phyloP scores from a whole-genome alignment of 306 rosid species.

The Sphenostylis stenocarpa region DNA sequence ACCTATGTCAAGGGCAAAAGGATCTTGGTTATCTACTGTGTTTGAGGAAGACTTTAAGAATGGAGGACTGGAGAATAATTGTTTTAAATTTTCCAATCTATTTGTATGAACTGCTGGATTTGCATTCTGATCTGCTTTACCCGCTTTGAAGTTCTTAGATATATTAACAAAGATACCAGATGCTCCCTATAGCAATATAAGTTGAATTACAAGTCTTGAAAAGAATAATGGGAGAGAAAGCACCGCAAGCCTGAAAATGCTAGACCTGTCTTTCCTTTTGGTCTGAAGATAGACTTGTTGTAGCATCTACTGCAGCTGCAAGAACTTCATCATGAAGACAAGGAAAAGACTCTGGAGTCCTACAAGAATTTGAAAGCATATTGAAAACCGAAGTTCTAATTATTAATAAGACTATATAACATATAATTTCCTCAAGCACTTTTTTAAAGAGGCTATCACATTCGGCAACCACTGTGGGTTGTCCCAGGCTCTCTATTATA shows the following conservation, averaged over 20 bases:
- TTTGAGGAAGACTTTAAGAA: conserved; percentile 66
- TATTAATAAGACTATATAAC: background rate
- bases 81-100: conserved; percentile 48
- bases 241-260: conserved; percentile 35
- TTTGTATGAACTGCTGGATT: conserved; percentile 34
- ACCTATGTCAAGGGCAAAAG: conserved; percentile 68
- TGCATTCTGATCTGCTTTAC: conserved; percentile 37
- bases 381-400: conserved; percentile 16
- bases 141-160: conserved; percentile 46
- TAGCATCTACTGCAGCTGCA: conserved; percentile 62
- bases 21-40: conserved; percentile 41
- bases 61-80: conserved; percentile 77
- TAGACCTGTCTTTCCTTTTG: conserved; percentile 61
- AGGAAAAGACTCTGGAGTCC: conserved; percentile 70
- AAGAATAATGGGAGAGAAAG: conserved; percentile 24
- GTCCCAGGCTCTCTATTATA: background rate
- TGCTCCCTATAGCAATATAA: conserved; percentile 52
- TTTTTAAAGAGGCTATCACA: conserved; percentile 18
- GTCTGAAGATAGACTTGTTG: conserved; percentile 42
- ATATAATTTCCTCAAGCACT: background rate
- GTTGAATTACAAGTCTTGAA: conserved; percentile 23
- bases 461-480: conserved; percentile 26
- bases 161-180: conserved; percentile 48
- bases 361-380: conserved; percentile 34
- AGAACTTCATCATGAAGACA: conserved; percentile 78